Base-by-base conservation (phyloP, 2,329 filamentous ascomycete species). In the Fusarium devonianum region DNA sequence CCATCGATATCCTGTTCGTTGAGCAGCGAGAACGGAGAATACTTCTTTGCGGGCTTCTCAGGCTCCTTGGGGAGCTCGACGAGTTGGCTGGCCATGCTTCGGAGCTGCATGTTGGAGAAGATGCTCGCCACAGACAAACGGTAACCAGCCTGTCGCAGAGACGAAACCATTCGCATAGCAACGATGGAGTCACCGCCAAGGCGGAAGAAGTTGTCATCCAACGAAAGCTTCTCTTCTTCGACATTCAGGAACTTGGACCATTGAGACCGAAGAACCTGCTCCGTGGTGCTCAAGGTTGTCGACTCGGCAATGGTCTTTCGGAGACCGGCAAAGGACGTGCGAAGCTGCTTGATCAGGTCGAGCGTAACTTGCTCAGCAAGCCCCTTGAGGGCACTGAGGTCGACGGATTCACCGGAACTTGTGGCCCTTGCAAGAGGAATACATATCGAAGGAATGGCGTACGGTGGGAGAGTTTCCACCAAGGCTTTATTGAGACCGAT, bases 161-260 rank as follows among this genome's bases (percentile, higher is more conserved):
- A 57, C 0, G 64, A 67, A 1, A 66, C 64, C 48, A 67, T 61
- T 10, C 61, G 54, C 64, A 67, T 67, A 1, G 64, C 64, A 2
- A 65, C 56, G 10, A 54, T 63, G 2, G 60, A 65, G 40, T 66
- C 63, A 1, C 63, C 63, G 1, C 63, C 63, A 12, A 66, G 59
- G 2, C 63, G 63, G 57, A 66, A 66, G 41, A 66, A 66, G 30
- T 66, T 66, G 19, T 66, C 63, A n/a, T 66, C 63, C 1, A 65
- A 47, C 0, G 60, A 58, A 6, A 65, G 14, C 39, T 64, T 63
- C 14, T 56, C 54, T 5, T 63, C 58, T 5, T 64, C 56, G 4
- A 63, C 23, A 0, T 37, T 32, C 1, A 65, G 37, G 32, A 64
- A 65, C 19, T 52, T 61, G 7, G 60, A 41, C 63, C 63, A 65